Evolutionary conservation across 1,139 yeast genomes (phyloP), one percentile per base, ranked within the genome.

Genomic region (Saccharomycopsis hybrid): DNA sequence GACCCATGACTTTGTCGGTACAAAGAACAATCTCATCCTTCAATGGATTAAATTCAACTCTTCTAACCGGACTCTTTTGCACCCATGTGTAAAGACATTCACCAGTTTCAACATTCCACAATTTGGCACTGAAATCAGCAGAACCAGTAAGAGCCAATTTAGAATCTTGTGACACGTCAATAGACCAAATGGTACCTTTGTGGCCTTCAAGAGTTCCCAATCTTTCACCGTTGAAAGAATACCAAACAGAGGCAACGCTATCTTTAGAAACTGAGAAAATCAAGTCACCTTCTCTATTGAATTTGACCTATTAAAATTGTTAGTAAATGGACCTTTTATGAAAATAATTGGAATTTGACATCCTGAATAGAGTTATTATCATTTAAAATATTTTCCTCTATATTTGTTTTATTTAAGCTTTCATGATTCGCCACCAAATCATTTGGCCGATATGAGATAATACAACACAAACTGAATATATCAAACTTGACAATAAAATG

Each of bases 151-250:
- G 81, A 59, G 88, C 82, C 57, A 78, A 77, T 42, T 75, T 73
- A 28, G 94, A 70, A 63, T 75, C 74, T 45, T 76, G 72, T 65
- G 87, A 95, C 49, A 89, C 85, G 64, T 92, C 97, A 57, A 92
- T 84, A 40, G 96, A 83, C 95, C 95, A 89, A 62, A 92, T 84
- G 55, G 97, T 87, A 81, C 98, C 98, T 57, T 77, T 77, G 67
- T 92, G 98, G 18, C 89, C 89, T 55, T 78, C 81, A 59, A 88
- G 79, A 53, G 99, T 92, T 48, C 98, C 99, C 55, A 94, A 71
- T 69, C 98, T 81, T 71, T 94, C 98, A 60, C 99, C 99, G 65
- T 90, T 92, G 58, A 86, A 84, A 30, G 97, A 80, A 68, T 78
- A 92, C 97, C 97, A 94, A 56, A 90, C 85, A 51, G 89, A 82